Base-by-base conservation (phyloP, 2,329 filamentous ascomycete genomes). In the Xylaria arbuscula region DNA sequence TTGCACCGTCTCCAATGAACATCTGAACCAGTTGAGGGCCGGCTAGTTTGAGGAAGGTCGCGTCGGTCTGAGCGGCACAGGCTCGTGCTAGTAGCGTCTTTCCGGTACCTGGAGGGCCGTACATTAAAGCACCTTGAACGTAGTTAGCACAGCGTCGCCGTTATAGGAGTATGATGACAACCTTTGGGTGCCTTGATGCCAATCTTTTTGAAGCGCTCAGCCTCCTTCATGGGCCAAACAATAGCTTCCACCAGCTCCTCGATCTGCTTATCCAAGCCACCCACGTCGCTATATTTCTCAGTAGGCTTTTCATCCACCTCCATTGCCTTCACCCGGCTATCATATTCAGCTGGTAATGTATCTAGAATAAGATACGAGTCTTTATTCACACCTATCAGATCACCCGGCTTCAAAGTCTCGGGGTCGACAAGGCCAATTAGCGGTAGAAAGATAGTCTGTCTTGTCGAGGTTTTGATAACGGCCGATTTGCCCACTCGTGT, bases 201-300 rank as follows among this genome's bases (percentile, higher is more conserved):
- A 77, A 99, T 98, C 88, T 98, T 98, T 88, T 98, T 98, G 86
- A 99, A 99, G 22, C 95, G 89, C 76, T 99, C 97, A 1, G 96
- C 94, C 83, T 99, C 95, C 88, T 98, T 98, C 96, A 99, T 99
- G 1, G 96, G 96, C 95, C 95, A 98, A 36, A 99, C 96, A 58
- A 99, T 96, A 64, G 96, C 96, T 84, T 99, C 96, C 9, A 99
- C 94, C 63, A 99, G 88, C 83, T 99, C 97, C 81, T 98, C 95
- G 78, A 99, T 99, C 85, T 99, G 96, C 85, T 99, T 99, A 83
- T 98, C 94, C 76, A 99, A 82, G 60, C 96, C 96, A 83, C 96
- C 96, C 15, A 99, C 97, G 83, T 99, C 96, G 63, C 91, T 96
- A 84, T 99, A 99, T 83, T 98, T 97, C 83, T 99, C 96, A 47